Percentiles rank a stretch among this genome's conserved stretches.
phyloP scores from a whole-genome alignment of 495 filamentous ascomycete genomes.

The Hyaloscypha variabilis region DNA sequence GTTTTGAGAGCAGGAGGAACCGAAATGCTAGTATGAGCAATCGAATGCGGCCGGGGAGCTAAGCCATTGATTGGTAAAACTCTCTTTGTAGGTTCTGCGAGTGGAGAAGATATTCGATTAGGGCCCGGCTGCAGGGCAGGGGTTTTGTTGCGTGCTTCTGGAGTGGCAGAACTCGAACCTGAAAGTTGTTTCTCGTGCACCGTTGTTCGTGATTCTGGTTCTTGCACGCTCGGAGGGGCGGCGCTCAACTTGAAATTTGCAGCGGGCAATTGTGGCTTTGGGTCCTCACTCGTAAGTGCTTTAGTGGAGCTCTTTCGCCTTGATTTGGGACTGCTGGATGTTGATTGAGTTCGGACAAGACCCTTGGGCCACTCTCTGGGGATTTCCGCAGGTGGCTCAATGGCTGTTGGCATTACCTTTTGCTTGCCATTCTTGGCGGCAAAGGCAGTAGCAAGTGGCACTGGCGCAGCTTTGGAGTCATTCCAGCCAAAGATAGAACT shows the following conservation, averaged over 20 bases:
- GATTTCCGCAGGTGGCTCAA: constrained; percentile 8
- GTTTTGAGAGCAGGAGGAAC: background rate
- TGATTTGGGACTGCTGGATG: constrained; percentile 19
- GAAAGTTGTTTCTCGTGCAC: background rate
- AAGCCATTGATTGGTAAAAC: background rate
- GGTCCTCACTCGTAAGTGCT: constrained; percentile 2
- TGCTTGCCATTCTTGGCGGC: constrained; percentile 29
- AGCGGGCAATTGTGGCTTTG: constrained; percentile 21
- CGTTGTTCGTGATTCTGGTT: background rate
- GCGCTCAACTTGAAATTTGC: constrained; percentile 43
- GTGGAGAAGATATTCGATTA: background rate
- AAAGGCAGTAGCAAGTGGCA: constrained; percentile 49
- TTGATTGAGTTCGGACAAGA: constrained; percentile 17
- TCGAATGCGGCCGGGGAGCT: background rate
- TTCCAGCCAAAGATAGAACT: constrained; percentile 56
- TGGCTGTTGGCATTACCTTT: background rate
- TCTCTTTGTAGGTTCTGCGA: background rate
- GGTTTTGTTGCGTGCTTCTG: background rate
- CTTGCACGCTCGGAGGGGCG: constrained; percentile 1
- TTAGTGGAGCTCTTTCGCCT: constrained; percentile 23
- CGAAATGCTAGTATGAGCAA: background rate
- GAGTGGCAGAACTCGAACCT: background rate
- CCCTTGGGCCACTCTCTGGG: constrained; percentile 30
- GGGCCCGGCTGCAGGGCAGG: background rate
- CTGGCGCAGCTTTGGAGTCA: constrained; percentile 48